Conservation (phyloP, 345 rosid genomes). For the Bruguiera parviflora region DNA sequence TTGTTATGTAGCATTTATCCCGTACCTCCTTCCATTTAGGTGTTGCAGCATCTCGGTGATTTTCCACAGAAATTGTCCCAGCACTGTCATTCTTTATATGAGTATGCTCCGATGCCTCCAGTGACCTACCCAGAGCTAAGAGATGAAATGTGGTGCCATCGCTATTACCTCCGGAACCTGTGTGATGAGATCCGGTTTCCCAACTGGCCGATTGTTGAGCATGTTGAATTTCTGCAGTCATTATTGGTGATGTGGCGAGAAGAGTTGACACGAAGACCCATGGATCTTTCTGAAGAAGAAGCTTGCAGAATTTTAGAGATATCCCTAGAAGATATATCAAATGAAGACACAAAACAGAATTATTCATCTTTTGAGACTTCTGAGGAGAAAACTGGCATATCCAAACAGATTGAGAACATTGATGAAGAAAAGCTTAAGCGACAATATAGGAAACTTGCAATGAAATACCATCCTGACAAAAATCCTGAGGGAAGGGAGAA, state of each 20-base stretch:
- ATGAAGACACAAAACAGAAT: conserved; percentile 39
- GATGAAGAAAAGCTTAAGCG: conserved; percentile 99
- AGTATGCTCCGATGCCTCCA: conserved; percentile 99
- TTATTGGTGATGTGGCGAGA: conserved; percentile 99
- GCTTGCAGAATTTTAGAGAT: conserved; percentile 95
- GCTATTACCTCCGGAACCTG: conserved; percentile 88
- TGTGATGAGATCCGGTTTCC: conserved; percentile 96
- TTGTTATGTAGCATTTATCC: conserved; percentile 6
- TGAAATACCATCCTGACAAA: conserved; percentile 99
- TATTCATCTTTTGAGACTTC: conserved; percentile 36
- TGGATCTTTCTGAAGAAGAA: conserved; percentile 99
- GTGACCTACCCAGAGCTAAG: conserved; percentile 95
- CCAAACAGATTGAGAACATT: conserved; percentile 89
- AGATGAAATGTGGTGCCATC: conserved; percentile 99
- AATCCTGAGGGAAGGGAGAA: conserved; percentile 99
- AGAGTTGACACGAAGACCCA: conserved; percentile 92
- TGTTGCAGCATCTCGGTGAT: conserved; percentile 99
- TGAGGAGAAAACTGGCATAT: conserved; percentile 58
- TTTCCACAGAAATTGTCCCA: conserved; percentile 95
- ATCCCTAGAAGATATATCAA: conserved; percentile 68
- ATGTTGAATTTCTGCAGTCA: conserved; percentile 95
- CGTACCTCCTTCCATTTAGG: conserved; percentile 42
- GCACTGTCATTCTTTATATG: conserved; percentile 91
- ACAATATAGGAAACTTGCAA: conserved; percentile 99
- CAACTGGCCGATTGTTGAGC: conserved; percentile 96